A percentile compares a stretch with the other conserved stretches of the same genome.
Evolutionary conservation across 257 asterid species (phyloP).

Genomic region (Solanum chilense): DNA sequence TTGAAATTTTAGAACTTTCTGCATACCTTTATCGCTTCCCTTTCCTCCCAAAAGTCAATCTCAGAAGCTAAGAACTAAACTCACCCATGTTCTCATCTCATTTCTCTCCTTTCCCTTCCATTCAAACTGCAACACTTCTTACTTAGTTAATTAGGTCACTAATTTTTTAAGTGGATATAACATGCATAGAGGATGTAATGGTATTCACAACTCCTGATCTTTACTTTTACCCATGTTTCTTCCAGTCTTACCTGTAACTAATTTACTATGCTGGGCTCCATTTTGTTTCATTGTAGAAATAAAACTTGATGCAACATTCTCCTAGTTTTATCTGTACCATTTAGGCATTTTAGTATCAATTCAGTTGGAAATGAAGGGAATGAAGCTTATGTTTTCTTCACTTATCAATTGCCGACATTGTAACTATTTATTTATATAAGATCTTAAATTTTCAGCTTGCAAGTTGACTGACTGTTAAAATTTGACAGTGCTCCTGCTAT

Average conservation of each 20-base stretch:
- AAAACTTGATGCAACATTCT: not conserved
- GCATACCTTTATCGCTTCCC: not conserved
- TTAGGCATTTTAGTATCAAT: not conserved
- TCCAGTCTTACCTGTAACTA: not conserved
- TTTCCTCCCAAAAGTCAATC: not conserved
- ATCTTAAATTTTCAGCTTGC: not conserved
- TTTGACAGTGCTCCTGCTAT: slow-evolving; percentile 83
- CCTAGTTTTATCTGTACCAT: not conserved
- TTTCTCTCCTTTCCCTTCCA: not conserved
- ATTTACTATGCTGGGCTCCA: not conserved
- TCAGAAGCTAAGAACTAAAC: not conserved
- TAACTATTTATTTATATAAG: not conserved
- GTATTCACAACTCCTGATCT: not conserved
- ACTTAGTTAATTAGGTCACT: not conserved
- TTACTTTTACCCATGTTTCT: not conserved
- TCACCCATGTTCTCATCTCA: not conserved
- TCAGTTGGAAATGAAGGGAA: not conserved
- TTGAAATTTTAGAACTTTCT: not conserved
- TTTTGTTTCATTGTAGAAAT: not conserved
- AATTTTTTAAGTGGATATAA: not conserved
- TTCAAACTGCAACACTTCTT: not conserved
- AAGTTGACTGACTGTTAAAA: slow-evolving; percentile 6
- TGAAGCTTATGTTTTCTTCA: not conserved
- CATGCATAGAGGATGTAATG: not conserved
- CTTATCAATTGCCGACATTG: not conserved